Percentiles rank a stretch among this genome's conserved stretches.
Evolutionary conservation across 345 rosid species (phyloP).

Genomic region (Limnanthes douglasii): DNA sequence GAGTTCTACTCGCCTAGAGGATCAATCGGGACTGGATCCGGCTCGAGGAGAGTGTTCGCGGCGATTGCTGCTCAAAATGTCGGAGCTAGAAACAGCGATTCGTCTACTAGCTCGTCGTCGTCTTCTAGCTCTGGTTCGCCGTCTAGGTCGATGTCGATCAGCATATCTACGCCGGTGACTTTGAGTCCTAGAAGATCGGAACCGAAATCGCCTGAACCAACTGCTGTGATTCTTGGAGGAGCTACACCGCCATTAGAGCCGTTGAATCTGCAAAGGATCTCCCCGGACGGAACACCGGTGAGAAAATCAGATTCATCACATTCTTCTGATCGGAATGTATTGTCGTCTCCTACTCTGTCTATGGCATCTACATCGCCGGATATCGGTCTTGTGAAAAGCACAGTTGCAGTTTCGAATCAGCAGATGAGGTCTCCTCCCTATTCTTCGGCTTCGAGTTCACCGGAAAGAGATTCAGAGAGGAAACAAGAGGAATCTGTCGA

Average conservation of each 20-base stretch:
- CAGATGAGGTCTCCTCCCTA: constrained; percentile 13
- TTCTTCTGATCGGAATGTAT: constrained; percentile 10
- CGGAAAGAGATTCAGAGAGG: too few species aligned
- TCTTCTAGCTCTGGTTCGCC: constrained; percentile 71
- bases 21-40: constrained; percentile 56
- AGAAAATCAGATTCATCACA: constrained; percentile 9
- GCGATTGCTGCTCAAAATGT: constrained; percentile 14
- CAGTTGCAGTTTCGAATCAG: too few species aligned
- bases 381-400: constrained; percentile 9
- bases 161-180: constrained; percentile 65
- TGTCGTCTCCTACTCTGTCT: constrained; percentile 20
- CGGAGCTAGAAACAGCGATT: constrained; percentile 27
- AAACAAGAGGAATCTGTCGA: too few species aligned
- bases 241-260: constrained; percentile 13
- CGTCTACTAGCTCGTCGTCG: constrained; percentile 39
- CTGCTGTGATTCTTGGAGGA: too few species aligned
- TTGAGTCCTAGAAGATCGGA: constrained; percentile 37
- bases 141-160: constrained; percentile 57
- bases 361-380: constrained; percentile 22
- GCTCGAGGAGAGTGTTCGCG: constrained; percentile 43
- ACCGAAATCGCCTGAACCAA: constrained; percentile 18
- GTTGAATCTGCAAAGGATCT: constrained; percentile 8
- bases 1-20: constrained; percentile 91
- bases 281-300: constrained; percentile 5
- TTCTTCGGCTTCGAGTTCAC: constrained; percentile 13